A percentile compares a stretch with the other conserved stretches of the same genome.
Evolutionary conservation across 164 flowering plant species (phyloP).

Genomic region (Tetrastigma voinierianum): DNA sequence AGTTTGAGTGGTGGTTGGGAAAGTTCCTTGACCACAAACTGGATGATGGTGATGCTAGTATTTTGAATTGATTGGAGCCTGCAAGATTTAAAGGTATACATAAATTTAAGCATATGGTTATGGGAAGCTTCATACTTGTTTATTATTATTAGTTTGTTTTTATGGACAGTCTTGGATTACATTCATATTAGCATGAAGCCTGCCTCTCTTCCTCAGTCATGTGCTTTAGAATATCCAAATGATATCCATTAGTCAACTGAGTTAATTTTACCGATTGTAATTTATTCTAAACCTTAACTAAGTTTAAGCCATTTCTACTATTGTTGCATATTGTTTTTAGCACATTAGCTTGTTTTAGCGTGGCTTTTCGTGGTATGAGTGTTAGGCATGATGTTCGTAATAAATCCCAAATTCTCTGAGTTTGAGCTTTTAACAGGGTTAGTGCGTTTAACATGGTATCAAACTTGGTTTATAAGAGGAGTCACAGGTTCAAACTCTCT

Average conservation of each 20-base stretch:
- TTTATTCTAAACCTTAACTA: neutral
- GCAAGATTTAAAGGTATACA: conserved; percentile 53
- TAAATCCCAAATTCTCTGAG: no score
- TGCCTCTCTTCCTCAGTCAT: no score
- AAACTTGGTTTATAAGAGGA: no score
- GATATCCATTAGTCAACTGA: neutral
- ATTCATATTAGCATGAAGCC: no score
- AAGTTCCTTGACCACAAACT: conserved; percentile 56
- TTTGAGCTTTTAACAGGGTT: no score
- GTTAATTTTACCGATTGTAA: neutral
- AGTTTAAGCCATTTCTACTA: neutral
- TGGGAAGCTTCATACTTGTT: neutral
- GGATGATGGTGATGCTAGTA: conserved; percentile 76
- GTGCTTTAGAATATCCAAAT: neutral
- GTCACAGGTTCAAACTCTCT: no score
- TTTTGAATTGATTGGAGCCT: conserved; percentile 53
- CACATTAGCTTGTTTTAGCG: neutral
- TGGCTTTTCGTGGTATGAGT: no score
- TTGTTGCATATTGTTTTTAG: neutral
- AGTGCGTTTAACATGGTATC: no score
- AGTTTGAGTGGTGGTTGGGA: conserved; percentile 75
- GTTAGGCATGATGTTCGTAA: no score
- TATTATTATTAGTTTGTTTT: neutral
- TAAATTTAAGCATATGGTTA: neutral
- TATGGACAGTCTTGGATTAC: no score